Base-by-base conservation (phyloP, 2,329 filamentous ascomycete species). In the Sarocladium kiliense region DNA sequence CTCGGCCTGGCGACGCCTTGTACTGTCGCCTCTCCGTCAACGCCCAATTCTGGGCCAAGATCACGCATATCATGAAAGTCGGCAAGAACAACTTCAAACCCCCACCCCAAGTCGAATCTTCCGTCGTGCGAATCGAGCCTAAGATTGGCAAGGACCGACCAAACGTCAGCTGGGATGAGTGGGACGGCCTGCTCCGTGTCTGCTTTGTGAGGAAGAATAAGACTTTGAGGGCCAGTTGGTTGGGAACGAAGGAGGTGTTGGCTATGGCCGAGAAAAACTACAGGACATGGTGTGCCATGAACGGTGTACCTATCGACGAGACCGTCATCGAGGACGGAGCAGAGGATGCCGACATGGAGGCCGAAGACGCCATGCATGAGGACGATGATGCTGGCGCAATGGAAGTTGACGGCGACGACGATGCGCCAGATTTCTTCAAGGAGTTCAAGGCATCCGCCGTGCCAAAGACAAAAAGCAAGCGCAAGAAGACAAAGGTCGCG, bases 61-160 rank as follows among this genome's bases (percentile, higher is more conserved):
- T 79, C 64, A 77, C 76, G n/a, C 77, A 80, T 69, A 85, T 96
- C 62, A 90, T 96, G 86, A 96, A 96, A 74, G 93, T 97, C 45
- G 91, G 92, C 60, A 89, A 87, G 73, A 94, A 95, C 73, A 97
- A 97, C 75, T 99, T 97, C 80, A 91, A 90, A 59, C 94, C 94
- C 0, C 93, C 94, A 1, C 94, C 94, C 9, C 84, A 91, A 65
- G 94, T 99, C 56, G 94, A 99, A 72, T 90, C 85, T 7, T 92
- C 88, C 56, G 92, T 97, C 6, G 91, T 97, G 49, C 82, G 92
- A 58, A 88, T 97, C 61, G 89, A 93, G 66, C 91, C 91, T 21
- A 95, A 97, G 75, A 80, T 82, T 36, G 91, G 91, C 11, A 76
- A 74, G 49, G 82, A 86, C 60, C 77, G 91, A 36, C 93, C 93